Percentiles rank a stretch among this genome's conserved stretches.
These are phyloP conservation scores for Orbilia ellipsospora DNA, from an alignment of 2,329 filamentous ascomycete species.

Conservation along the genomic window DNA sequence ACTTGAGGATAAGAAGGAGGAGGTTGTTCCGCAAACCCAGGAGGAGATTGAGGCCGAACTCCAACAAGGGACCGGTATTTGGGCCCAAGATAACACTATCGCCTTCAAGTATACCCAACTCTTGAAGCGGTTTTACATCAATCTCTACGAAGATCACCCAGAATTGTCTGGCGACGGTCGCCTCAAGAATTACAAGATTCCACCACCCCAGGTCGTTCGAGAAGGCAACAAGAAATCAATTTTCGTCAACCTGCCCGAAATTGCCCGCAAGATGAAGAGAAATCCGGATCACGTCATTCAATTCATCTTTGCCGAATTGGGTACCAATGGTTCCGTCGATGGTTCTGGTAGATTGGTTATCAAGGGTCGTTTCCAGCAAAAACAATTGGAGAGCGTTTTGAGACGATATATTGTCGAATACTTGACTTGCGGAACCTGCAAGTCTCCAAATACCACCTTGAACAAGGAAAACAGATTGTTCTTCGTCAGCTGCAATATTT, in stretches of 20 bases:
- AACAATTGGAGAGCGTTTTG: conserved; percentile 97
- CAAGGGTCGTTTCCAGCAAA: conserved; percentile 99
- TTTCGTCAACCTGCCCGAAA: conserved; percentile 98
- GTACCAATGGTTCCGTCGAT: conserved; percentile 95
- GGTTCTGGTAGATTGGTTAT: conserved; percentile 93
- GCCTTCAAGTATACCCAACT: conserved; percentile 86
- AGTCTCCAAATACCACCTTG: conserved; percentile 91
- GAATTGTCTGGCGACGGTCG: conserved; percentile 85
- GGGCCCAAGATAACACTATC: conserved; percentile 81
- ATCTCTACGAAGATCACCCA: conserved; percentile 94
- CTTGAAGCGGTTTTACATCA: conserved; percentile 90
- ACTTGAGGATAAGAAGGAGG: conserved; percentile 68
- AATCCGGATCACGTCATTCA: conserved; percentile 97
- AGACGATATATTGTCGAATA: conserved; percentile 98
- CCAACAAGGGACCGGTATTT: conserved; percentile 83
- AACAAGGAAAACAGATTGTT: conserved; percentile 99
- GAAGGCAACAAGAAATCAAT: conserved; percentile 99
- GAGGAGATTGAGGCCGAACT: conserved; percentile 81
- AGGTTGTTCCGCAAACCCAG: conserved; percentile 69
- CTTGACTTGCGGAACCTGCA: conserved; percentile 98
- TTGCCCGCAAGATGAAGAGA: conserved; percentile 99
- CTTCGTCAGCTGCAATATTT: conserved; percentile 93
- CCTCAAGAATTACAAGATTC: conserved; percentile 97
- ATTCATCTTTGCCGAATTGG: conserved; percentile 97
- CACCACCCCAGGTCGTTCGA: conserved; percentile 95